A percentile compares a stretch with the other conserved stretches of the same genome.
phyloP scores from a whole-genome alignment of 768 basidiomycete species.

The Rhizopogon vinicolor region DNA sequence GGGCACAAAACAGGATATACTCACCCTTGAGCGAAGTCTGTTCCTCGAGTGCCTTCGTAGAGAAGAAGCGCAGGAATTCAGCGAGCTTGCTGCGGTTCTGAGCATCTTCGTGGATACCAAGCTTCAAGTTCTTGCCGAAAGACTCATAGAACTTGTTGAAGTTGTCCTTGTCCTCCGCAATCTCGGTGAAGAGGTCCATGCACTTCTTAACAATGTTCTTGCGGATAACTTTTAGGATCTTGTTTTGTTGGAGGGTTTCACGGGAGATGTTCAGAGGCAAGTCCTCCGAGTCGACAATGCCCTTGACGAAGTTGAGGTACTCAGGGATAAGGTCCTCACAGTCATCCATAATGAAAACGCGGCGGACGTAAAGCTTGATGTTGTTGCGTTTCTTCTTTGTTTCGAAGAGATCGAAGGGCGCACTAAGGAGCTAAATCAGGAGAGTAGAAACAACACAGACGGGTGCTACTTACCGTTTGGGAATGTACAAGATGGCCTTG shows the following conservation, averaged over 20 bases:
- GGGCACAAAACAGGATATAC: slow-evolving; percentile 12
- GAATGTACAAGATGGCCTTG: slow-evolving; percentile 97
- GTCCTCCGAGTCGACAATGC: slow-evolving; percentile 99
- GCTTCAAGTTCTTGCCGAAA: slow-evolving; percentile 99
- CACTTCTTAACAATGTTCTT: slow-evolving; percentile 99
- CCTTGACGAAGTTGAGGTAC: slow-evolving; percentile 99
- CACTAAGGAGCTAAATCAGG: slow-evolving; percentile 40
- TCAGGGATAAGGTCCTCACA: slow-evolving; percentile 99
- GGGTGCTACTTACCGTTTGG: slow-evolving; percentile 69
- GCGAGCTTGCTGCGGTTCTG: slow-evolving; percentile 99
- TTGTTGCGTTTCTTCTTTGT: slow-evolving; percentile 99
- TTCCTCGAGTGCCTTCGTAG: slow-evolving; percentile 92
- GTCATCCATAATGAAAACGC: slow-evolving; percentile 99
- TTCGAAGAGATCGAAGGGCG: slow-evolving; percentile 99
- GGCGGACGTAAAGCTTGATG: slow-evolving; percentile 99
- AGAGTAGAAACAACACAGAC: not conserved
- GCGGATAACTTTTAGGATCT: slow-evolving; percentile 99
- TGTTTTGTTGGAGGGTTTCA: slow-evolving; percentile 99
- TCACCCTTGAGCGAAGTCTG: slow-evolving; percentile 88
- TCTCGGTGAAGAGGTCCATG: slow-evolving; percentile 91
- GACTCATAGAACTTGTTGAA: slow-evolving; percentile 95
- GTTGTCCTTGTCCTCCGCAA: slow-evolving; percentile 99
- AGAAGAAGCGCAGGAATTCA: slow-evolving; percentile 98
- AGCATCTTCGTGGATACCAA: slow-evolving; percentile 98
- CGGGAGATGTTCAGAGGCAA: slow-evolving; percentile 99